A percentile compares a stretch with the other conserved stretches of the same genome.
phyloP scores from a whole-genome alignment of 2,329 filamentous ascomycete species.

The Aspergillaceae sp. region DNA sequence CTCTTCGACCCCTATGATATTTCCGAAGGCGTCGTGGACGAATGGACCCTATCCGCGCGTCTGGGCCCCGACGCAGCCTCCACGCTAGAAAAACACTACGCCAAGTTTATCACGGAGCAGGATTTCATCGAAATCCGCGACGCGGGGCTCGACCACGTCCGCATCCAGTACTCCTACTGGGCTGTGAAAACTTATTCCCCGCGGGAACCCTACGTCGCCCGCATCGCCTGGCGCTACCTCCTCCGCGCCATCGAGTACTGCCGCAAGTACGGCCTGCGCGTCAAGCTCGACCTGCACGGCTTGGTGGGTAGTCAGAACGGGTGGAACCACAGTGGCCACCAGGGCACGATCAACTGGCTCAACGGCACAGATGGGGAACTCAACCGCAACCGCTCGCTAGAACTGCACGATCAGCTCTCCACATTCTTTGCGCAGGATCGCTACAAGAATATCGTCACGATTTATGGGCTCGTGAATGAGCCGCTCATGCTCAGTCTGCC shows the following conservation, averaged over 20 bases:
- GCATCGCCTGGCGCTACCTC: conserved; percentile 87
- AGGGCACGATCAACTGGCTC: conserved; percentile 75
- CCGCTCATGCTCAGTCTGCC: conserved; percentile 73
- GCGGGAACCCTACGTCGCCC: conserved; percentile 74
- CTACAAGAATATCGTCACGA: conserved; percentile 82
- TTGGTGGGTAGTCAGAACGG: conserved; percentile 91
- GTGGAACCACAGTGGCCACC: conserved; percentile 89
- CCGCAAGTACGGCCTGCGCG: conserved; percentile 79
- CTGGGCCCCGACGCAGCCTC: conserved; percentile 59
- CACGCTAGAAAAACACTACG: conserved; percentile 83
- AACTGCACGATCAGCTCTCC: conserved; percentile 77
- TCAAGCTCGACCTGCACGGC: conserved; percentile 91
- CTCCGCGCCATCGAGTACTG: conserved; percentile 89
- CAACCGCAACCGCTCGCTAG: conserved; percentile 73
- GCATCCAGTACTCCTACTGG: conserved; percentile 95
- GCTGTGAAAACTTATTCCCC: conserved; percentile 64
- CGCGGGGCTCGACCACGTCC: conserved; percentile 91
- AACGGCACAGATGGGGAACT: conserved; percentile 75
- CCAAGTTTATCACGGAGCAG: conserved; percentile 73
- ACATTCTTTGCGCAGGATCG: conserved; percentile 88
- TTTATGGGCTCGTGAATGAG: conserved; percentile 94
- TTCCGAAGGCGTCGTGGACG: conserved; percentile 65
- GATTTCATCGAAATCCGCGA: conserved; percentile 77
- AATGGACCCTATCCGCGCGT: conserved; percentile 67
- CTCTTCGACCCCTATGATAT: conserved; percentile 63